Base-by-base conservation (phyloP, 805 yeast species). In the Candida namnaoensis region DNA sequence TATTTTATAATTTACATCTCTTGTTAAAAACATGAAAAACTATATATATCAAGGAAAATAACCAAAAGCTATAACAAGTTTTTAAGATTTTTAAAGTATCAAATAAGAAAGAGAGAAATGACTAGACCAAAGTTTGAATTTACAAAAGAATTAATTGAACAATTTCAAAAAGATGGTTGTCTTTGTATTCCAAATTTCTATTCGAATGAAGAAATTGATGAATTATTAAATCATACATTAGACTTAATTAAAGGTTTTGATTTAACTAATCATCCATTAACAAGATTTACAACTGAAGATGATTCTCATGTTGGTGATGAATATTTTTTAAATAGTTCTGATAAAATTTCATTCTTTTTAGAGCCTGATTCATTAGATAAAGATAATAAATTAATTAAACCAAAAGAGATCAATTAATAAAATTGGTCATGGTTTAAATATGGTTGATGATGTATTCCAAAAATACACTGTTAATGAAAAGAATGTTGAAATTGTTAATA, bases 341-440 rank as follows among this genome's bases (percentile, higher is more conserved):
- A 84, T 51, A 82, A 83, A 46, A 66, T 85, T 5, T 69, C 76
- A 3, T 85, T 63, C 52, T 85, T 84, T 58, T 76, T 84, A 46
- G 95, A 84, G 49, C 76, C 76, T 4, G 85, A 75, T 50, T 88
- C 91, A 0, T 74, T 83, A 47, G 75, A 76, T 47, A 56, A 49
- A 10, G 43, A 60, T 2, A 83, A 84, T n/a, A 50, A 71, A 23
- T 63, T 83, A 46, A 58, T 57, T 25, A 72, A 65, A 51, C 76
- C 82, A 9, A 68, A 78, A 45, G 71, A 72, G 58, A 45, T 74
- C 90, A 1, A 69, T 85, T 53, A 85, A 85, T 61, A 85, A 85
- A 61, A 77, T 85, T 35, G 95, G 93, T 5, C 95, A 85, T 53
- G 87, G 85, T 1, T 57, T 85, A 13, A 95, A 85, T 52, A 66